Conservation (phyloP, 108 stramenopile genomes). For the Nitzschia sp. region DNA sequence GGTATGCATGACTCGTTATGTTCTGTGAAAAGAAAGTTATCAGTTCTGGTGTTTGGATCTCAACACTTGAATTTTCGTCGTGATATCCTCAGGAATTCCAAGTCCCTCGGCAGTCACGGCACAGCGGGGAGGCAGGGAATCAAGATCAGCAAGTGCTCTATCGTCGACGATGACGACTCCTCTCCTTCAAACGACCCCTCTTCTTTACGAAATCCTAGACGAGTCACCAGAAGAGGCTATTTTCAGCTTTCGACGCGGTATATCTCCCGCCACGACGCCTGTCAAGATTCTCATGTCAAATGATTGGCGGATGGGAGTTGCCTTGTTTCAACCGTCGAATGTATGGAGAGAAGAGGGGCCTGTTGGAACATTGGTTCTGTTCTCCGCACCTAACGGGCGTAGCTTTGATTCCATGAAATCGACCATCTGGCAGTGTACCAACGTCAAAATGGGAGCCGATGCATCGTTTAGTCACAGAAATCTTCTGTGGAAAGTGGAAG, state of each 20-base stretch:
- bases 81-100: conserved; percentile 6
- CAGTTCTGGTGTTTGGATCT: no score
- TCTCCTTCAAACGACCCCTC: conserved; percentile 25
- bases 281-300: conserved; percentile 52
- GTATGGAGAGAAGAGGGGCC: conserved; percentile 25
- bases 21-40: no score
- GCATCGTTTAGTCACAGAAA: conserved; percentile 46
- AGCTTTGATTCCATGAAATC: conserved; percentile 8
- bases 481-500: conserved; percentile 42
- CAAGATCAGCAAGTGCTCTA: neutral
- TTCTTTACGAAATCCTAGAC: conserved; percentile 8
- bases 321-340: conserved; percentile 33
- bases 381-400: neutral
- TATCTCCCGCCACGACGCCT: conserved; percentile 52
- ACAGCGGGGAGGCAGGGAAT: neutral
- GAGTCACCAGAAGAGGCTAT: conserved; percentile 17
- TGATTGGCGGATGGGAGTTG: conserved; percentile 43
- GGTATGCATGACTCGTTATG: no score
- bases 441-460: conserved; percentile 51
- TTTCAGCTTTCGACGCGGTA: conserved; percentile 1
- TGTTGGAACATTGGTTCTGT: conserved; percentile 12
- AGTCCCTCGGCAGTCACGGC: neutral
- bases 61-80: no score
- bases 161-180: neutral
- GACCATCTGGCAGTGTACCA: conserved; percentile 42